phyloP scores from a whole-genome alignment of 176 grass and related monocot species.

The Alopecurus myosuroides region DNA sequence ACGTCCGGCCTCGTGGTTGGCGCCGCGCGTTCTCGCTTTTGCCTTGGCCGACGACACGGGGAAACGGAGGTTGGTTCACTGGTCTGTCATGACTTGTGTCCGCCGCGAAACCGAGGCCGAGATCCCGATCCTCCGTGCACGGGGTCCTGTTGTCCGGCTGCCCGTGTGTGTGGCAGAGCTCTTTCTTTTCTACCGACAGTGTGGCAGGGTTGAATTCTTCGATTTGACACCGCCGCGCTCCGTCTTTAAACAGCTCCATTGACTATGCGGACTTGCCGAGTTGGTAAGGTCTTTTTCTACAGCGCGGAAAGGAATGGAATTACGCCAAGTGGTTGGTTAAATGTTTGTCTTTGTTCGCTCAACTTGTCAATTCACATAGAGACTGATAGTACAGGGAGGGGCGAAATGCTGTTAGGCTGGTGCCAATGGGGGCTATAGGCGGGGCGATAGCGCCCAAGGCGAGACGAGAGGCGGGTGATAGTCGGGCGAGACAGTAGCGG shows the following conservation, averaged over 20 bases:
- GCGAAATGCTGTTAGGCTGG: too few species aligned
- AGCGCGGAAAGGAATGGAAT: not conserved
- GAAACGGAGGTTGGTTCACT: not conserved
- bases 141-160: not conserved
- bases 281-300: not conserved
- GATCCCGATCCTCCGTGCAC: slow-evolving; percentile 52
- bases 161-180: not conserved
- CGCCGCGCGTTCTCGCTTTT: slow-evolving; percentile 11
- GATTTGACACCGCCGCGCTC: not conserved
- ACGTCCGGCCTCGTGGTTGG: slow-evolving; percentile 38
- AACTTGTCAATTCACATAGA: too few species aligned
- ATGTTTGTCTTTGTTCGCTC: not conserved
- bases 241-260: not conserved
- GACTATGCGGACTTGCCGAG: not conserved
- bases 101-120: slow-evolving; percentile 21
- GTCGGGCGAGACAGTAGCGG: too few species aligned
- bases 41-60: slow-evolving; percentile 6
- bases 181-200: not conserved
- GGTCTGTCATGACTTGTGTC: slow-evolving; percentile 8
- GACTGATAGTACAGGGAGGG: too few species aligned
- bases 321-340: not conserved
- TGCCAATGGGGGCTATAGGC: too few species aligned
- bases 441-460: too few species aligned
- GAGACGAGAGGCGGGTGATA: too few species aligned
- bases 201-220: not conserved